phyloP scores from a whole-genome alignment of 2,329 filamentous ascomycete genomes.

The Aspergillus bombycis region DNA sequence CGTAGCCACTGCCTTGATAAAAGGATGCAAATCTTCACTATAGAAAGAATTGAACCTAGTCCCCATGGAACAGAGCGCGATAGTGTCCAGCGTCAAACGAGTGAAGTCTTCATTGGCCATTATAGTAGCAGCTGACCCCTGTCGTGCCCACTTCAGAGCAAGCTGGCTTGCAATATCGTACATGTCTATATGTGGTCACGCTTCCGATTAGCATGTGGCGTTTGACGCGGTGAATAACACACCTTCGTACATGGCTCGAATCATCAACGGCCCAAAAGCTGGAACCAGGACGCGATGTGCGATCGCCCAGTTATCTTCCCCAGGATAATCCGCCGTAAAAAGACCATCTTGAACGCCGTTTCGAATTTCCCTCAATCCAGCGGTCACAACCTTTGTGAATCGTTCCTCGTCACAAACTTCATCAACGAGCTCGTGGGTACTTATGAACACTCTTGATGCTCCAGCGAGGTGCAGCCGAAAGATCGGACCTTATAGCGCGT shows the following conservation, averaged over 20 bases:
- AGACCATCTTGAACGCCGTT: conserved; percentile 66
- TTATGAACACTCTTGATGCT: conserved; percentile 51
- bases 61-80: conserved; percentile 72
- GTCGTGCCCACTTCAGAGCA: conserved; percentile 47
- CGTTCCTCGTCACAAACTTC: conserved; percentile 68
- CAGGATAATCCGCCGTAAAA: conserved; percentile 59
- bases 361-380: conserved; percentile 58
- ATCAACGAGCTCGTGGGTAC: conserved; percentile 59
- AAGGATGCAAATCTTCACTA: conserved; percentile 68
- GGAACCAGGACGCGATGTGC: conserved; percentile 57
- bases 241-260: conserved; percentile 48
- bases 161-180: conserved; percentile 45
- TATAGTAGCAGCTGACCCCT: conserved; percentile 61
- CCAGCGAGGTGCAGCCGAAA: conserved; percentile 58
- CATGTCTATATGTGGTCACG: conserved; percentile 34
- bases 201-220: not conserved
- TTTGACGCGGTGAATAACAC: conserved; percentile 4
- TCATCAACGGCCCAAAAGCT: conserved; percentile 51
- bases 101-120: conserved; percentile 69
- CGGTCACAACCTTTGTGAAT: conserved; percentile 63
- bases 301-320: conserved; percentile 64
- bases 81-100: conserved; percentile 71
- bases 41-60: conserved; percentile 78
- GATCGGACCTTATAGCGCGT: conserved; percentile 55
- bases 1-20: conserved; percentile 68